These are phyloP conservation scores for Penicillium freii DNA, from an alignment of 2,329 filamentous ascomycete species.

Conservation along the genomic window DNA sequence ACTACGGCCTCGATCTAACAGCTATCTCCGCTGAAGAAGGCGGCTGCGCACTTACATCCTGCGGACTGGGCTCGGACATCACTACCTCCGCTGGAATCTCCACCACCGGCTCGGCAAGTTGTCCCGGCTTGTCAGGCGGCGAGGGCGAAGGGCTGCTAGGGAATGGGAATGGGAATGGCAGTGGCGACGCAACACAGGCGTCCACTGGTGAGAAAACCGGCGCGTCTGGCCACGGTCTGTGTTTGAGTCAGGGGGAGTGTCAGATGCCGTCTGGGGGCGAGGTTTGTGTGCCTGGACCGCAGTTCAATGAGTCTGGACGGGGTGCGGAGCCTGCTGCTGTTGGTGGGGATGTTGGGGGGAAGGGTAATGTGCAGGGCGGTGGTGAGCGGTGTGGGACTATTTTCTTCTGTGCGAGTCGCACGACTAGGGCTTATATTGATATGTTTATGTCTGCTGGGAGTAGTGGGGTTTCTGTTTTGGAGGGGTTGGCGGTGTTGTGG, in stretches of 20 bases:
- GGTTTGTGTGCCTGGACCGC: conserved; percentile 9
- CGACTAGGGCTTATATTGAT: conserved; percentile 57
- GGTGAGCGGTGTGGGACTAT: conserved; percentile 15
- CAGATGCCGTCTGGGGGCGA: conserved; percentile 19
- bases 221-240: conserved; percentile 15
- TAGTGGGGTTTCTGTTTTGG: conserved; percentile 55
- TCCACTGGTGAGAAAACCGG: neutral
- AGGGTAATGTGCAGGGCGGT: neutral
- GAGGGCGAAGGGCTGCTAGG: neutral
- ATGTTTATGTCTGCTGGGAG: conserved; percentile 58
- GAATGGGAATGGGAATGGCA: neutral
- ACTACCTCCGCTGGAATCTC: conserved; percentile 18
- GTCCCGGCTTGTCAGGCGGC: conserved; percentile 31
- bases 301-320: neutral
- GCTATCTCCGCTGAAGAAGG: conserved; percentile 37
- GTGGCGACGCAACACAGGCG: too few species aligned
- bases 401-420: conserved; percentile 41
- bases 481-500: conserved; percentile 72
- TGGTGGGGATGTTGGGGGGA: neutral
- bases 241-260: conserved; percentile 22
- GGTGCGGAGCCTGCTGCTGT: neutral
- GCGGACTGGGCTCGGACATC: conserved; percentile 11
- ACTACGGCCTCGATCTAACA: conserved; percentile 57
- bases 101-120: conserved; percentile 18
- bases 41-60: conserved; percentile 31